Evolutionary conservation across 306 rosid genomes (phyloP).

Genomic region (Arachis stenosperma): DNA sequence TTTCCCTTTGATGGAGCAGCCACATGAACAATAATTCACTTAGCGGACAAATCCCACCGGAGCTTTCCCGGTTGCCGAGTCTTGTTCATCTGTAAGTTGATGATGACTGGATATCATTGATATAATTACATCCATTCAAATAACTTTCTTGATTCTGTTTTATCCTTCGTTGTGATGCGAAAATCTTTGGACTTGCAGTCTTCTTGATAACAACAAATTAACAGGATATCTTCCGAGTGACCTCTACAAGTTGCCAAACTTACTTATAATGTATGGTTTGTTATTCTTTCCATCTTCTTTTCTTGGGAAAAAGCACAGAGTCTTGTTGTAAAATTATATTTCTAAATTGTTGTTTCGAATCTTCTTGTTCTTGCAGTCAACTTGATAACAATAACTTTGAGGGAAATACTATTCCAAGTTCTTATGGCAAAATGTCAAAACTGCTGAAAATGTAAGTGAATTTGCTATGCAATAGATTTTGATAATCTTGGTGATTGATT

Average conservation of each 20-base stretch:
- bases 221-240: slow-evolving; percentile 78
- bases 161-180: slow-evolving; percentile 19
- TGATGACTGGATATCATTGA: slow-evolving; percentile 9
- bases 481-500: slow-evolving; percentile 20
- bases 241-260: slow-evolving; percentile 53
- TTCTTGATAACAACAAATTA: slow-evolving; percentile 90
- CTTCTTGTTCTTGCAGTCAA: slow-evolving; percentile 69
- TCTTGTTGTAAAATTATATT: slow-evolving; percentile 4
- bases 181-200: slow-evolving; percentile 61
- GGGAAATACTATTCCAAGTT: slow-evolving; percentile 66
- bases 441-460: slow-evolving; percentile 79
- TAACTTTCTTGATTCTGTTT: slow-evolving; percentile 8
- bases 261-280: slow-evolving; percentile 59
- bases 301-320: neutral
- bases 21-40: slow-evolving; percentile 99
- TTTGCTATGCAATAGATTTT: slow-evolving; percentile 31
- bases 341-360: slow-evolving; percentile 24
- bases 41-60: slow-evolving; percentile 80
- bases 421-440: slow-evolving; percentile 60
- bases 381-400: slow-evolving; percentile 86
- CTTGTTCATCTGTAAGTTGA: slow-evolving; percentile 85
- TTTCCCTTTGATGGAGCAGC: slow-evolving; percentile 55
- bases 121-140: slow-evolving; percentile 21
- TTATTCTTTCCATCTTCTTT: slow-evolving; percentile 23
- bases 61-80: slow-evolving; percentile 58